These are phyloP conservation scores for Terfezia claveryi DNA, from an alignment of 495 filamentous ascomycete genomes.

Conservation along the genomic window DNA sequence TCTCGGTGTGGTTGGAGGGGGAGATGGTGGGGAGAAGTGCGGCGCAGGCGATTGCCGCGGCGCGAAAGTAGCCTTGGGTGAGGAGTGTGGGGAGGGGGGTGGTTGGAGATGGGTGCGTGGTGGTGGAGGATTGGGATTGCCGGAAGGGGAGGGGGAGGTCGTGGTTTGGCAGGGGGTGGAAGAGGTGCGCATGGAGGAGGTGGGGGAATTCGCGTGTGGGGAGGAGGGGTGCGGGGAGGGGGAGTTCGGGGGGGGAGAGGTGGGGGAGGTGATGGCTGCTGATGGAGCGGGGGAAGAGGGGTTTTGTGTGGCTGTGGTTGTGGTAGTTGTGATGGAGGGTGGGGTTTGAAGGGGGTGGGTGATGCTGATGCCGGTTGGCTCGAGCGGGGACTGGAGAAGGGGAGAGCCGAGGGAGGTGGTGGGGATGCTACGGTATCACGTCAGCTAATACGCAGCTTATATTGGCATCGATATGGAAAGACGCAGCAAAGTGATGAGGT, in stretches of 20 bases:
- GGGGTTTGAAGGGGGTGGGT: conserved; percentile 7
- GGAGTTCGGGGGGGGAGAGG: conserved; percentile 36
- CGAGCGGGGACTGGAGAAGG: conserved; percentile 7
- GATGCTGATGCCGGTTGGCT: conserved; percentile 13
- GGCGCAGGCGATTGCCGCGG: conserved; percentile 49
- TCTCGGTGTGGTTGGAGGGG: conserved; percentile 33
- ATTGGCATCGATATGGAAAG: too few relatives aligned
- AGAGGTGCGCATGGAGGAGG: conserved; percentile 19
- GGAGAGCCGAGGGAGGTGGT: conserved; percentile 2
- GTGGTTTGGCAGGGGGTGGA: conserved; percentile 52
- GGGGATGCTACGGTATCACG: neutral
- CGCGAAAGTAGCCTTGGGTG: conserved; percentile 38
- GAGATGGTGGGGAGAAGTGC: conserved; percentile 34
- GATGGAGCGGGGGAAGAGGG: conserved; percentile 15
- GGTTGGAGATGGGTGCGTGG: conserved; percentile 24
- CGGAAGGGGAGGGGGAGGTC: conserved; percentile 61
- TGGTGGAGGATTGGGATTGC: conserved; percentile 34
- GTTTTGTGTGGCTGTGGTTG: conserved; percentile 3
- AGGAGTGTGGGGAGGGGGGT: conserved; percentile 35
- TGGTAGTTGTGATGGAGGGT: conserved; percentile 1
- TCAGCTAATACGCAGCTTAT: too few relatives aligned
- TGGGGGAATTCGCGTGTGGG: too few relatives aligned
- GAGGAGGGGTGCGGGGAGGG: too few relatives aligned
- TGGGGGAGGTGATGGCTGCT: conserved; percentile 18
- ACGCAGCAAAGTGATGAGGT: neutral